A percentile compares a stretch with the other conserved stretches of the same genome.
phyloP scores from a whole-genome alignment of 148 eudicot genomes.

The Talinum fruticosum region DNA sequence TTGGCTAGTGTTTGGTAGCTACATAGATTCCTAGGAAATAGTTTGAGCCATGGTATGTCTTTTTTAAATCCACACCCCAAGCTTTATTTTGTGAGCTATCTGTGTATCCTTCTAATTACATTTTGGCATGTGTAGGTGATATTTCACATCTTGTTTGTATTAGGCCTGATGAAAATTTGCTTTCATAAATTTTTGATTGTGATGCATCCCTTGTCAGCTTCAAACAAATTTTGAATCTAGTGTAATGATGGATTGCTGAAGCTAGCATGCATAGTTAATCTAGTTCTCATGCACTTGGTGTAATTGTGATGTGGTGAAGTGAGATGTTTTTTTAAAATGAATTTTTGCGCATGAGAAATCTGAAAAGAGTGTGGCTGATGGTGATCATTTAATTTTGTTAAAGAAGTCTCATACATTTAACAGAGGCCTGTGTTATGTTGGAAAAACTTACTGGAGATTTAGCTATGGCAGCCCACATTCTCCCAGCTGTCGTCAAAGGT shows the following conservation, averaged over 20 bases:
- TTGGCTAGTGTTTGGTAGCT: neutral
- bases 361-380: too few species aligned
- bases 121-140: neutral
- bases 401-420: too few species aligned
- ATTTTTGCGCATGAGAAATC: too few species aligned
- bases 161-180: neutral
- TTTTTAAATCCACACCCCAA: neutral
- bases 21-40: neutral
- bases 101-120: neutral
- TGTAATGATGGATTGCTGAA: neutral
- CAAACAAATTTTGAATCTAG: neutral
- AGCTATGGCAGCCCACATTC: too few species aligned
- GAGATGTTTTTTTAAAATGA: too few species aligned
- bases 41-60: neutral
- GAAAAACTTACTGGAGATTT: too few species aligned
- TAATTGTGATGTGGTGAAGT: neutral
- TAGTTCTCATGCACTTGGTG: neutral
- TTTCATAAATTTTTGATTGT: neutral
- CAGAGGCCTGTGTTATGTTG: too few species aligned
- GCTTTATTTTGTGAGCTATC: neutral
- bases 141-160: neutral
- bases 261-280: neutral
- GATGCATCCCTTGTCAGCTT: neutral
- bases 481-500: neutral
- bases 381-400: too few species aligned